Evolutionary conservation across 768 basidiomycete genomes (phyloP).

Genomic region (Gymnopilus dilepis): DNA sequence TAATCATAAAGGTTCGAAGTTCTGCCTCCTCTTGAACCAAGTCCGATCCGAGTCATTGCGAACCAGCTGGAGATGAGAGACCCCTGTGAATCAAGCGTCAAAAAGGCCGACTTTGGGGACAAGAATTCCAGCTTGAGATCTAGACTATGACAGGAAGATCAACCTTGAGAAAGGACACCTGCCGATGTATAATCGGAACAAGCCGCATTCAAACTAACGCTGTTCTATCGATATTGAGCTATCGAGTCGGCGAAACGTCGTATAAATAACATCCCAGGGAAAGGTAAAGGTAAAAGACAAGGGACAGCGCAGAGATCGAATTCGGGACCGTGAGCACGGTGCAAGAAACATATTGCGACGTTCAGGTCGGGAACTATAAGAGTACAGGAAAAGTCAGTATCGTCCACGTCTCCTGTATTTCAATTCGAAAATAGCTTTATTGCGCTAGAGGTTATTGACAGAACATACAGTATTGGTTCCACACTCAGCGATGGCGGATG

Average conservation of each 20-base stretch:
- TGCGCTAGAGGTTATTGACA: conserved; percentile 9
- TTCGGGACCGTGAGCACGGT: conserved; percentile 26
- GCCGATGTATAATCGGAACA: conserved; percentile 10
- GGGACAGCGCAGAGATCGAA: conserved; percentile 8
- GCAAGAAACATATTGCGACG: conserved; percentile 11
- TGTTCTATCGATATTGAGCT: conserved; percentile 14
- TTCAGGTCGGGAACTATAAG: conserved; percentile 24
- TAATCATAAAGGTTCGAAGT: neutral
- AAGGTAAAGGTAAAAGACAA: neutral
- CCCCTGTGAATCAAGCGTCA: neutral
- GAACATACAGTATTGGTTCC: conserved; percentile 10
- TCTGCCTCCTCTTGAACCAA: neutral
- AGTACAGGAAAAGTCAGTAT: conserved; percentile 10
- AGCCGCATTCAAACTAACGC: conserved; percentile 14
- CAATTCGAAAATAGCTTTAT: conserved; percentile 22
- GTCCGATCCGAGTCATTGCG: neutral
- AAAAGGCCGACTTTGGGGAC: neutral
- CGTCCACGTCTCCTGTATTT: conserved; percentile 16
- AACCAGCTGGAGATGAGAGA: neutral
- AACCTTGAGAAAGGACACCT: conserved; percentile 8
- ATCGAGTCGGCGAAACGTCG: neutral
- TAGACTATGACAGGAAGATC: conserved; percentile 1
- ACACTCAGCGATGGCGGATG: neutral
- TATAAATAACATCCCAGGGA: conserved; percentile 17
- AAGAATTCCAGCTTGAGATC: neutral